Evolutionary conservation across 2,329 filamentous ascomycete species (phyloP).

Genomic region (Aspergillus intermedius): DNA sequence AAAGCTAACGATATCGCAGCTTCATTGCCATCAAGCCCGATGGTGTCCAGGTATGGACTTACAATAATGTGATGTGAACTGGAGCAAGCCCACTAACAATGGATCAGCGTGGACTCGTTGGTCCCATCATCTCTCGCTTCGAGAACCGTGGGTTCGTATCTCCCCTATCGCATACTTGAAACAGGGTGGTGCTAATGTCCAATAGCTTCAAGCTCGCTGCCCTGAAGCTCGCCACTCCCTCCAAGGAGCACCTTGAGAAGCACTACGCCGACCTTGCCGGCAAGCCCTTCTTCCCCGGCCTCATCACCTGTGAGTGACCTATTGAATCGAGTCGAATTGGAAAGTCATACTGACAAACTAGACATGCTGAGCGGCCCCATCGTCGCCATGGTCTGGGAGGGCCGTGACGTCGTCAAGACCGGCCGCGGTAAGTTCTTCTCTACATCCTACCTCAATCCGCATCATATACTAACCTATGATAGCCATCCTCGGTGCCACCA

Average conservation of each 20-base stretch:
- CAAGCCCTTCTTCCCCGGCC: slow-evolving; percentile 96
- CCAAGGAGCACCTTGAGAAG: slow-evolving; percentile 93
- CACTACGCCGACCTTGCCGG: slow-evolving; percentile 90
- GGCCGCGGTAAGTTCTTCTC: slow-evolving; percentile 64
- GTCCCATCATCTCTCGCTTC: slow-evolving; percentile 96
- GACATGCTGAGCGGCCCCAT: slow-evolving; percentile 98
- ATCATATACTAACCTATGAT: slow-evolving; percentile 9
- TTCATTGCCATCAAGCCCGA: slow-evolving; percentile 99
- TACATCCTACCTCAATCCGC: neutral
- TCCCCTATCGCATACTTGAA: slow-evolving; percentile 1
- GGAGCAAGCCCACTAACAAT: slow-evolving; percentile 18
- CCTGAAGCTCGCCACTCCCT: slow-evolving; percentile 87
- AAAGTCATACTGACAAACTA: slow-evolving; percentile 32
- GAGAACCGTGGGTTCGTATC: slow-evolving; percentile 78
- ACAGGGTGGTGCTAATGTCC: slow-evolving; percentile 6
- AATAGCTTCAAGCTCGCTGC: slow-evolving; percentile 92
- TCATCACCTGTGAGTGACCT: slow-evolving; percentile 71
- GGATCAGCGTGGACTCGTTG: slow-evolving; percentile 84
- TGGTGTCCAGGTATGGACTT: slow-evolving; percentile 77
- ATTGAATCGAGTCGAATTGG: neutral
- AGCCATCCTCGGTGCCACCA: slow-evolving; percentile 96
- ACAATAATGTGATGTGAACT: slow-evolving; percentile 5
- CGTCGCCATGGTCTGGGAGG: slow-evolving; percentile 99
- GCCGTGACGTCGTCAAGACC: slow-evolving; percentile 97
- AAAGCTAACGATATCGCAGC: slow-evolving; percentile 49